Evolutionary conservation across 176 grass and related monocot species (phyloP).

Genomic region (Eragrostis nindensis): DNA sequence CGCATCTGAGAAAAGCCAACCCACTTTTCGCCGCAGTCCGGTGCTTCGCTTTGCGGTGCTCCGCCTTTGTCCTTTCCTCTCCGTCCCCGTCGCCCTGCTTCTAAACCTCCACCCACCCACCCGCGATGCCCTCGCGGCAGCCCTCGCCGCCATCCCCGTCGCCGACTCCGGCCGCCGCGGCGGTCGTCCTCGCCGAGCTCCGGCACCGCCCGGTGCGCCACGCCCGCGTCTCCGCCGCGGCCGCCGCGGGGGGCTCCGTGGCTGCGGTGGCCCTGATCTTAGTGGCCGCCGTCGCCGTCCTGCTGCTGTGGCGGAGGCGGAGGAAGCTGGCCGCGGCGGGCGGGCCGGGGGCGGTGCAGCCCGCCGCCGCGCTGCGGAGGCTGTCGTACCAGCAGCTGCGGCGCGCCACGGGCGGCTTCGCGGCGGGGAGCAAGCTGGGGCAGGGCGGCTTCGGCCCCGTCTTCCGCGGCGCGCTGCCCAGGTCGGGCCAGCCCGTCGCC

Average conservation of each 20-base stretch:
- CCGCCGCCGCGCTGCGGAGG: conserved; percentile 51
- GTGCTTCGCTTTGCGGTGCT: conserved; percentile 25
- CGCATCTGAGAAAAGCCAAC: conserved; percentile 59
- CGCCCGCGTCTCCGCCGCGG: conserved; percentile 6
- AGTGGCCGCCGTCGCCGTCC: conserved; percentile 26
- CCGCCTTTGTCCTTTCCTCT: conserved; percentile 40
- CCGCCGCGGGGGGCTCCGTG: conserved; percentile 6
- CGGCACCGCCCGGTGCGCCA: neutral
- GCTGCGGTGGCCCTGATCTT: conserved; percentile 23
- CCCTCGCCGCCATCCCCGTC: conserved; percentile 35
- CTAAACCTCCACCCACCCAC: neutral
- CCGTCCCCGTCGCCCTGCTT: neutral
- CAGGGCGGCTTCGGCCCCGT: conserved; percentile 94
- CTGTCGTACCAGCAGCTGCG: conserved; percentile 79
- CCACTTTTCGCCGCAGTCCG: conserved; percentile 54
- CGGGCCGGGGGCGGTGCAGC: conserved; percentile 6
- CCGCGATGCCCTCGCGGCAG: conserved; percentile 72
- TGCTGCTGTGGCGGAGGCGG: conserved; percentile 53
- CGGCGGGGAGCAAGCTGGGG: conserved; percentile 70
- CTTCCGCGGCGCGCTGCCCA: conserved; percentile 72
- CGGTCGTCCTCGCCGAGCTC: neutral
- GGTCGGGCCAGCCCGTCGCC: conserved; percentile 61
- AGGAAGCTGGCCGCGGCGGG: conserved; percentile 41
- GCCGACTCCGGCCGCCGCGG: neutral
- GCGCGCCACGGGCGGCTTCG: conserved; percentile 77